Evolutionary conservation across 2,329 filamentous ascomycete species (phyloP), one percentile per base, ranked within the genome.

Genomic region (Clarireedia hainanense): DNA sequence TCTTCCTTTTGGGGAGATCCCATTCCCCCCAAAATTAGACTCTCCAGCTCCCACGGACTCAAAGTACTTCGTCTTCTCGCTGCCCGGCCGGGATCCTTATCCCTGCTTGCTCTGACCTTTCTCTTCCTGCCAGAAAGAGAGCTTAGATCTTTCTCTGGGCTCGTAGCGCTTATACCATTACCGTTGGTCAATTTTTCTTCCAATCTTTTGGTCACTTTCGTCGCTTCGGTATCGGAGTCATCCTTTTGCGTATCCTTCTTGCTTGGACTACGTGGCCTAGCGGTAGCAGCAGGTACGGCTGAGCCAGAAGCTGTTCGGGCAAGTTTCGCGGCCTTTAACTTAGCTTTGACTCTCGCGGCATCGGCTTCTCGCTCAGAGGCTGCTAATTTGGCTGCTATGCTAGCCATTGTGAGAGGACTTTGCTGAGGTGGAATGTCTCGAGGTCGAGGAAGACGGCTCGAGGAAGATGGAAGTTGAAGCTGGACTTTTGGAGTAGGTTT

Each of bases 31-130:
- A 72, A 63, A 52, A 85, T 84, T 67, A 88, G 68, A 46, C 78
- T 81, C 71, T 88, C 80, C 66, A 91, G 71, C 70, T 92, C 88
- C 76, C 85, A 86, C 3, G 86, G 83, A 64, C 81, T 90, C 34
- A 92, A 73, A 20, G 88, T 91, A 65, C 86, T 90, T 68, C 88
- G 79, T 66, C 88, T 77, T 66, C 86, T 75, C 58, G 79, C 85
- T 2, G 81, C 76, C 74, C 68, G 70, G 65, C 65, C 70, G 14
- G 30, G 46, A 66, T 57, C 67, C 61, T 50, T 69, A 67, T 56
- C 68, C 61, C 50, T 70, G 62, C 60, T 67, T 64, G 46, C 59
- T 52, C 58, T 65, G 15, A 57, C 73, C 67, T 80, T 80, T 34
- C 78, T 59, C 55, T 68, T 73, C 49, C 61, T 62, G 15, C 48